Base-by-base conservation (phyloP, 2,329 filamentous ascomycete genomes). In the Talaromyces sp. region DNA sequence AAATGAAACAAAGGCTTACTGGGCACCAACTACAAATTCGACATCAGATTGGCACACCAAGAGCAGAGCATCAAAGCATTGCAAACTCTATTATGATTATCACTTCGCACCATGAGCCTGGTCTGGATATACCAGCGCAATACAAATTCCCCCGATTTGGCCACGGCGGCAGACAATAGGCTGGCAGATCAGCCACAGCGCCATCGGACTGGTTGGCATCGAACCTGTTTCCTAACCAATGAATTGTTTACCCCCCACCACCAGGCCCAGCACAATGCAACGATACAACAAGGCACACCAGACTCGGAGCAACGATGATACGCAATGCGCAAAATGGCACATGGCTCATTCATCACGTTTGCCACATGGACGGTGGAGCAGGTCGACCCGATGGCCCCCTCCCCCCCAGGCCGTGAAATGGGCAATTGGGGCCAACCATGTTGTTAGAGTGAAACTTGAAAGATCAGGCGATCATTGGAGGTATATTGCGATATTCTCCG, bases 341-440 rank as follows among this genome's bases (percentile, higher is more conserved):
- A 42, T 42, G n/a, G 40, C 27, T 20, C 19, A 9, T 33, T 11
- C 33, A 30, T 36, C 30, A 46, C 43, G 43, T 35, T 46, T 19
- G 43, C 43, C 43, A 46, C 43, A 46, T 46, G 43, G 43, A 33
- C 4, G 43, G 29, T 46, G 32, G 43, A 20, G 30, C 33, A 4
- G 11, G 14, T 35, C 32, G 32, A 35, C 14, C 5, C 11, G 4
- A 16, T 35, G 32, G 4, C 32, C n/a, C 32, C 24, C 5, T 9
- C 24, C 24, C 5, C 24, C 24, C 24, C 24, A 27, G 24, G 24
- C 24, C 9, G 24, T 27, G 24, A 4, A 9, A 27, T 27, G 24
- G 24, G 24, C 24, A 27, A 36, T 39, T 39, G 36, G 36, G 36
- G 36, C 36, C 36, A 20, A 6, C 17, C 36, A n/a, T n/a, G n/a